Base-by-base conservation (phyloP, 2,329 filamentous ascomycete species). In the Arthrobotrys megalospora region DNA sequence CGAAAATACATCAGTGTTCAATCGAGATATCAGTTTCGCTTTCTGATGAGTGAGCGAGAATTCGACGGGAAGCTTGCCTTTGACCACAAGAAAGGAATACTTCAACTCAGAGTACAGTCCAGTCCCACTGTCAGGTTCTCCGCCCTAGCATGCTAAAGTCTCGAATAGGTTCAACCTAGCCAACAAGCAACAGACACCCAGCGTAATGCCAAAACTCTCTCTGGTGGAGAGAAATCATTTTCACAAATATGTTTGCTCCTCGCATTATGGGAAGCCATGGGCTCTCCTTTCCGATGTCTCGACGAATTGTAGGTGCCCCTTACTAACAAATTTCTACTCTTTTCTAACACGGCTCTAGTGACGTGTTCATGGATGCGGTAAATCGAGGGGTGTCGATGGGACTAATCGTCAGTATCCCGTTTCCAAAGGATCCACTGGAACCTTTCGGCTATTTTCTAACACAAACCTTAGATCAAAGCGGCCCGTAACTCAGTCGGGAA, bases 311-410 rank as follows among this genome's bases (percentile, higher is more conserved):
- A 83, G 80, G 86, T 85, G 47, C 16, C 64, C 32, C 19, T 6
- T 48, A 7, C 6, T 12, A 5, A 32, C 14, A 52, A 6, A 60
- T 0, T 14, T n/a, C 7, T 48, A 12, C 28, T 11, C 41, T 24
- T 34, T 60, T 34, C 64, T 82, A 81, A 83, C 65, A 36, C 53
- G 71, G 50, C 32, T 50, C 28, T 77, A 88, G 87, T 83, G 96
- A 99, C 83, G 96, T 99, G 36, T 99, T 97, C 87, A 99, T 99
- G 96, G 96, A 99, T 85, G 93, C 92, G 81, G 93, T 98, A 76
- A 99, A 99, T 84, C 90, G 96, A 78, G 93, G 92, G 70, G 92
- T 96, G 81, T 96, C 93, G 83, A 97, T 97, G 82, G 92, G 92
- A 80, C 93, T 99, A 91, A 92, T 99, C 84, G 92, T 93, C 86